A percentile compares a stretch with the other conserved stretches of the same genome.
These are phyloP conservation scores for Sugiyamaella floridensis DNA, from an alignment of 805 yeast species.

Conservation along the genomic window DNA sequence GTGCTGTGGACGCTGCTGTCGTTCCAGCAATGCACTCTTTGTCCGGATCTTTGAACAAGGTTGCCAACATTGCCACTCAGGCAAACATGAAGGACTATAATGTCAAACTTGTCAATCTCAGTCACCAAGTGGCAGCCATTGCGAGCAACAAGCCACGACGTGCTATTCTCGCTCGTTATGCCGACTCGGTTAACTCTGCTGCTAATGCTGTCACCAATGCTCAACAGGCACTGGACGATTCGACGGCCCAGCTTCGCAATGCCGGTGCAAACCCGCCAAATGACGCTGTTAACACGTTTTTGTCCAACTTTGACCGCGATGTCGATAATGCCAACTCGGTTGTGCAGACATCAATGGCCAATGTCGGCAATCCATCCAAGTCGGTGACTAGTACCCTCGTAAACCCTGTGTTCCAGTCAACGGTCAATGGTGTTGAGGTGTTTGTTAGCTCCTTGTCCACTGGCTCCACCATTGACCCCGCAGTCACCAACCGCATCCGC, in stretches of 20 bases:
- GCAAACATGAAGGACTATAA: conserved; percentile 5
- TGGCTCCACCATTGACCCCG: conserved; percentile 5
- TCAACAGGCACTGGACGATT: neutral
- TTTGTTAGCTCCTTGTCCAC: conserved; percentile 1
- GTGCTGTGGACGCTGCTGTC: conserved; percentile 9
- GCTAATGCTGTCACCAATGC: neutral
- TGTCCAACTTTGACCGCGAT: neutral
- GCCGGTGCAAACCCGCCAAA: conserved; percentile 1
- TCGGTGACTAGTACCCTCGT: conserved; percentile 3
- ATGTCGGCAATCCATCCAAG: conserved; percentile 1
- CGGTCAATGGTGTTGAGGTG: conserved; percentile 5
- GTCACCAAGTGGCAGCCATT: conserved; percentile 4
- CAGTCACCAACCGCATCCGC: neutral
- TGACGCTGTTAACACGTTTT: neutral
- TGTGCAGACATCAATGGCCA: conserved; percentile 2
- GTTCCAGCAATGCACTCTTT: conserved; percentile 12
- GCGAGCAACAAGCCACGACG: neutral
- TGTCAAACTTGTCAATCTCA: conserved; percentile 1
- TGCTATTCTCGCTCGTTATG: conserved; percentile 1
- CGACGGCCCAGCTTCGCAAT: neutral
- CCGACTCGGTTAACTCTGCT: neutral
- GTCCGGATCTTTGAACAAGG: conserved; percentile 5
- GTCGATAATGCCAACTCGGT: conserved; percentile 1
- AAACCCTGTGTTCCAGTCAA: conserved; percentile 6
- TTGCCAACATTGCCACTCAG: conserved; percentile 8